Evolutionary conservation across 805 yeast species (phyloP).

Genomic region (Ogataea thermomethanolica): DNA sequence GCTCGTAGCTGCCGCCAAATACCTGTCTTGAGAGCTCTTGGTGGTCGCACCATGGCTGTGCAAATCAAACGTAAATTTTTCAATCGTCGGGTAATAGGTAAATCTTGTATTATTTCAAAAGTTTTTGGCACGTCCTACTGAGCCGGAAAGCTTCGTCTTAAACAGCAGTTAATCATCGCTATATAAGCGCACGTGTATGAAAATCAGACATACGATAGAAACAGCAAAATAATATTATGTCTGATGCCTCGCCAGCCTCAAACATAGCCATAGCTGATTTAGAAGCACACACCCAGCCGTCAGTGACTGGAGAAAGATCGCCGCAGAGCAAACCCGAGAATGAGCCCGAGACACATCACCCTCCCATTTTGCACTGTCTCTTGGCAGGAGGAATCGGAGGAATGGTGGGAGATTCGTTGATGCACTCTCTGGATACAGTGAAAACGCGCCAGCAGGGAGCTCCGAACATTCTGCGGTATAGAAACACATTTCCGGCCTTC

Average conservation of each 20-base stretch:
- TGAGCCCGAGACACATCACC: conserved; percentile 15
- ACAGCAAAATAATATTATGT: conserved; percentile 1
- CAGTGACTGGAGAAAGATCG: background rate
- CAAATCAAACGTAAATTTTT: conserved; percentile 6
- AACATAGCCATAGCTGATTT: conserved; percentile 14
- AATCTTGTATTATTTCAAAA: background rate
- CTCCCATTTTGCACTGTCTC: conserved; percentile 58
- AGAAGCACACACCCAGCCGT: conserved; percentile 6
- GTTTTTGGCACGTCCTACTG: conserved; percentile 1
- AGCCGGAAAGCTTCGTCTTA: background rate
- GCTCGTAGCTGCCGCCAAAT: conserved; percentile 7
- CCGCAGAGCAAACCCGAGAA: conserved; percentile 1
- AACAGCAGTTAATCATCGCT: background rate
- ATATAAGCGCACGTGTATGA: background rate
- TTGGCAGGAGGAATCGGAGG: conserved; percentile 96
- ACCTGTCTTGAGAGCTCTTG: background rate
- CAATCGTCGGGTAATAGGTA: background rate
- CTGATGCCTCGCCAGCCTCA: conserved; percentile 16
- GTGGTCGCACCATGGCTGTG: conserved; percentile 8
- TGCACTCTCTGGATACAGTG: conserved; percentile 96
- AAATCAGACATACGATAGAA: conserved; percentile 1
- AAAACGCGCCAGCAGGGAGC: conserved; percentile 98
- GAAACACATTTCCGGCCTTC: conserved; percentile 73
- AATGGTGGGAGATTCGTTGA: conserved; percentile 81
- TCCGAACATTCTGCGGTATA: conserved; percentile 61